A percentile compares a stretch with the other conserved stretches of the same genome.
Conservation (phyloP, 106 monocot genomes). For the Dioscorea zingiberensis region DNA sequence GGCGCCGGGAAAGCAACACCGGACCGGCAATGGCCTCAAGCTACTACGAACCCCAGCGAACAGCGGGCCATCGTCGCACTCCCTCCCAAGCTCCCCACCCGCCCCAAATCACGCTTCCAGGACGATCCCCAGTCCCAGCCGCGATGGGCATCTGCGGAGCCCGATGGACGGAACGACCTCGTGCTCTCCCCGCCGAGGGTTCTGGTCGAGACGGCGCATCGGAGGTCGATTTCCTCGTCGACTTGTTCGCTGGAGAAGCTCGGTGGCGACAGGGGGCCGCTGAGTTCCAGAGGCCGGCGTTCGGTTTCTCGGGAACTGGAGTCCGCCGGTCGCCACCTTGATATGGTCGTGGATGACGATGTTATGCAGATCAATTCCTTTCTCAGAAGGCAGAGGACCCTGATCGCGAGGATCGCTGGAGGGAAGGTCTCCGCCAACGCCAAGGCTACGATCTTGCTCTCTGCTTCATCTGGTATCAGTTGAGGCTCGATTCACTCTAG, state of each 20-base stretch:
- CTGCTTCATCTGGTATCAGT: slow-evolving; percentile 22
- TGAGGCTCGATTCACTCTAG: background rate
- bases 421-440: slow-evolving; percentile 19
- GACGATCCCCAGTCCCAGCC: background rate
- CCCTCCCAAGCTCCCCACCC: slow-evolving; percentile 10
- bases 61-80: background rate
- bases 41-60: background rate
- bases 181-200: slow-evolving; percentile 24
- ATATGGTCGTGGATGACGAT: background rate
- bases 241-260: slow-evolving; percentile 26
- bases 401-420: slow-evolving; percentile 16
- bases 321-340: background rate
- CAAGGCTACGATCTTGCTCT: slow-evolving; percentile 29
- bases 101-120: slow-evolving; percentile 32
- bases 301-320: background rate
- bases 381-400: slow-evolving; percentile 17
- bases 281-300: background rate
- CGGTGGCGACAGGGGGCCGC: background rate
- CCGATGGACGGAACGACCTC: background rate
- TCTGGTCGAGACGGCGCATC: slow-evolving; percentile 21
- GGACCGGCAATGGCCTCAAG: slow-evolving; percentile 2
- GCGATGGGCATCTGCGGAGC: too few relatives aligned
- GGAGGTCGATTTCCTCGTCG: slow-evolving; percentile 20
- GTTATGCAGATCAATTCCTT: slow-evolving; percentile 30
- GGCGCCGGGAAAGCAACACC: background rate